phyloP scores from a whole-genome alignment of 1,284 basidiomycete genomes.

The Heliocybe sulcata region DNA sequence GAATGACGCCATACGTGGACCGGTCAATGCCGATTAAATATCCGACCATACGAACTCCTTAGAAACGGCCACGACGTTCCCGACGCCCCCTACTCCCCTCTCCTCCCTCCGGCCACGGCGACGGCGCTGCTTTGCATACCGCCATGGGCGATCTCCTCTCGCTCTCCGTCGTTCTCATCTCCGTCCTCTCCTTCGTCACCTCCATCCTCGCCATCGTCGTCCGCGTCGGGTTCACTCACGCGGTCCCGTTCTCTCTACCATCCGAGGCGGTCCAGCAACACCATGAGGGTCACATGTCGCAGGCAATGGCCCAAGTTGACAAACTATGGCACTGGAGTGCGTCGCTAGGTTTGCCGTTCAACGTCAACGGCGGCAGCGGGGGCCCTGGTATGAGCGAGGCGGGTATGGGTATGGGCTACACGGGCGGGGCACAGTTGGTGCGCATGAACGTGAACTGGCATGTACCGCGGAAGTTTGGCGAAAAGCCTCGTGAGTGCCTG shows the following conservation, averaged over 20 bases:
- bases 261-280: background rate
- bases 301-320: background rate
- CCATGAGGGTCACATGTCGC: background rate
- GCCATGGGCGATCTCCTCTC: background rate
- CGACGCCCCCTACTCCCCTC: background rate
- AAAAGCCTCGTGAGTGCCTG: background rate
- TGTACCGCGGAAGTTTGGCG: background rate
- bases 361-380: background rate
- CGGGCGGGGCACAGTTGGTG: background rate
- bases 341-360: background rate
- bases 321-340: constrained; percentile 1
- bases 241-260: background rate
- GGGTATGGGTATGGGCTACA: background rate
- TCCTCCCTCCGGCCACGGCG: background rate
- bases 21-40: too few species aligned
- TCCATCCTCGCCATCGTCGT: constrained; percentile 1
- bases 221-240: background rate
- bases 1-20: too few species aligned
- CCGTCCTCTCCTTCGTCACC: constrained; percentile 1
- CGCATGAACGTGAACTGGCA: constrained; percentile 1
- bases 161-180: background rate
- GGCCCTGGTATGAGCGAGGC: background rate
- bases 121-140: background rate
- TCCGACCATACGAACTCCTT: too few species aligned
- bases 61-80: too few species aligned